A percentile compares a stretch with the other conserved stretches of the same genome.
Conservation (phyloP, 805 yeast species). For the Hanseniaspora thailandica region DNA sequence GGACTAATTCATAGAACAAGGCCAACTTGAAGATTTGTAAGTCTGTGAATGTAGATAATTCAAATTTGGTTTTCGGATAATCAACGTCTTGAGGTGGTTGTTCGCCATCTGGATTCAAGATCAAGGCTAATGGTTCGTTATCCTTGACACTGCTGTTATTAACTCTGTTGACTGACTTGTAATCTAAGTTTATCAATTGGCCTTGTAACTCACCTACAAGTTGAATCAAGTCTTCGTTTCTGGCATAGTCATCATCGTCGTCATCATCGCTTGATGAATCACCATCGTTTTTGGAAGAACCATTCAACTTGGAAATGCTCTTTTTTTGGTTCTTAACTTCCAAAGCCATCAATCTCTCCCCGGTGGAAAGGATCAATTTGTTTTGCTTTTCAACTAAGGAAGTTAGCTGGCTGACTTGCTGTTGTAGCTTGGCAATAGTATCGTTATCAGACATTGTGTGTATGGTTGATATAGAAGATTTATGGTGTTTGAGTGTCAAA, state of each 20-base stretch:
- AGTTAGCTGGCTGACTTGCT: constrained; percentile 41
- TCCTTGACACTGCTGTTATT: constrained; percentile 43
- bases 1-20: constrained; percentile 63
- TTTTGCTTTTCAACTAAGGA: constrained; percentile 53
- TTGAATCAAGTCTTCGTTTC: constrained; percentile 76
- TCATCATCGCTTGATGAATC: constrained; percentile 75
- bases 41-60: constrained; percentile 39
- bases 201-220: constrained; percentile 83
- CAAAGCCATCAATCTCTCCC: constrained; percentile 60
- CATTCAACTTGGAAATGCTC: constrained; percentile 19
- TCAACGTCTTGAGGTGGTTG: constrained; percentile 36
- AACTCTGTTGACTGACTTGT: constrained; percentile 59
- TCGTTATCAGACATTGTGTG: constrained; percentile 18
- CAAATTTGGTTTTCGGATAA: constrained; percentile 50
- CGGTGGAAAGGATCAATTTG: constrained; percentile 58
- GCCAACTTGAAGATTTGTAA: constrained; percentile 42
- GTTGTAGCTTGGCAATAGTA: constrained; percentile 21
- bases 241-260: constrained; percentile 50
- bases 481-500: no score
- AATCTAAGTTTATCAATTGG: constrained; percentile 69
- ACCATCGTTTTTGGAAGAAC: constrained; percentile 30
- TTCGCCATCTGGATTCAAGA: constrained; percentile 72
- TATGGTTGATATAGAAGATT: neutral
- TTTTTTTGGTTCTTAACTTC: constrained; percentile 47
- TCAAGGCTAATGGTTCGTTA: constrained; percentile 45